Percentiles rank a stretch among this genome's conserved stretches.
phyloP scores from a whole-genome alignment of 306 rosid genomes.

The Prinsepia uniflora region DNA sequence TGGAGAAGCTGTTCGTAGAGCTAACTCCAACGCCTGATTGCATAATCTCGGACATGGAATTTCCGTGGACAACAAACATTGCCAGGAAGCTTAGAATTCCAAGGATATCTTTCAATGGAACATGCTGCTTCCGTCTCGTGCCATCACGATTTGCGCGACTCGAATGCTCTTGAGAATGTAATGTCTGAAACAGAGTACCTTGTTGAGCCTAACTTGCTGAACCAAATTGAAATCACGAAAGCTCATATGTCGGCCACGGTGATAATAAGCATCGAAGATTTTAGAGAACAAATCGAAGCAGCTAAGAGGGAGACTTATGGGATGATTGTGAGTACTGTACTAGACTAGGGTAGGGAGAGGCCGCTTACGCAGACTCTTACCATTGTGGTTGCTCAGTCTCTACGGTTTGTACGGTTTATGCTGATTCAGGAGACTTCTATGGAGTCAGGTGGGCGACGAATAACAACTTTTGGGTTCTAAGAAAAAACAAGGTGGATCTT shows the following conservation, averaged over 20 bases:
- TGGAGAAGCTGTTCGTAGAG: slow-evolving; percentile 28
- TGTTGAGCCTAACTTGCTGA: slow-evolving; percentile 33
- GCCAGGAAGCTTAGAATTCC: slow-evolving; percentile 45
- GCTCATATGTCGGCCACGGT: slow-evolving; percentile 21
- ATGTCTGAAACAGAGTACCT: slow-evolving; percentile 24
- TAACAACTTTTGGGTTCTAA: no score
- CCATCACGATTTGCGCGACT: not conserved
- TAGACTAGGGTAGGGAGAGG: no score
- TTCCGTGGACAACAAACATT: slow-evolving; percentile 48
- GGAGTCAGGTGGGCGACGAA: no score
- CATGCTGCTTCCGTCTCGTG: slow-evolving; percentile 40
- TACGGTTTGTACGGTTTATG: no score
- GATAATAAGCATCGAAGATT: not conserved
- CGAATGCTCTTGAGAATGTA: not conserved
- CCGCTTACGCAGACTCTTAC: no score
- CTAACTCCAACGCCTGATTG: slow-evolving; percentile 36
- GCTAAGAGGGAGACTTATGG: slow-evolving; percentile 26
- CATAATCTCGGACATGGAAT: slow-evolving; percentile 36
- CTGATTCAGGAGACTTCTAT: no score
- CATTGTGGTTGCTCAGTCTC: no score
- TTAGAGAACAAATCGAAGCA: slow-evolving; percentile 2
- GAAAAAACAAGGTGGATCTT: no score
- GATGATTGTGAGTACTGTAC: slow-evolving; percentile 23
- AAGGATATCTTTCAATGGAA: slow-evolving; percentile 50
- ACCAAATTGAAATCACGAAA: slow-evolving; percentile 34